phyloP scores from a whole-genome alignment of 2,329 filamentous ascomycete genomes.

The Trichoderma cornu-damae region DNA sequence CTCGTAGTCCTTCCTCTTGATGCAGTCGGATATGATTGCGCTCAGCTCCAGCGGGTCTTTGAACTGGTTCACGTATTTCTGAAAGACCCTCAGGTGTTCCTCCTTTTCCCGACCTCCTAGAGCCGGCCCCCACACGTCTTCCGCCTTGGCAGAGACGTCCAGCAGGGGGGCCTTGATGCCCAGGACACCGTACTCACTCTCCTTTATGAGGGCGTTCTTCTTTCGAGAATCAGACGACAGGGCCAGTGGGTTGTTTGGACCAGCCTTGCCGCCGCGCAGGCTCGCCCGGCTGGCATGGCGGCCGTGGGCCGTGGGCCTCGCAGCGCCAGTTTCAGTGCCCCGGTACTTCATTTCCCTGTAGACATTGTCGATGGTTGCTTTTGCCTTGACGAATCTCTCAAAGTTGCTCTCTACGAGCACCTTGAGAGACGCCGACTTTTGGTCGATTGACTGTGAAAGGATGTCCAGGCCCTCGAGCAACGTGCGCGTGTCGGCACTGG shows the following conservation, averaged over 20 bases:
- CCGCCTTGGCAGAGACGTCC: conserved; percentile 87
- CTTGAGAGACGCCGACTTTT: conserved; percentile 95
- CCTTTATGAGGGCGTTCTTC: conserved; percentile 88
- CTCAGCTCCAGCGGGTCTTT: conserved; percentile 79
- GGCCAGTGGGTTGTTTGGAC: conserved; percentile 36
- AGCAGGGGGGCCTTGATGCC: conserved; percentile 84
- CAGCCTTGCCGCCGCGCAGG: conserved; percentile 44
- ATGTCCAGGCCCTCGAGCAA: conserved; percentile 78
- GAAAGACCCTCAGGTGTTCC: conserved; percentile 73
- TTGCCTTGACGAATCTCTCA: conserved; percentile 94
- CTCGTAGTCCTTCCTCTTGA: conserved; percentile 88
- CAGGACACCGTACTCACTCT: conserved; percentile 83
- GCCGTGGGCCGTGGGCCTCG: conserved; percentile 45
- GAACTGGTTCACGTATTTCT: conserved; percentile 71
- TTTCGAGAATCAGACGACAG: conserved; percentile 54
- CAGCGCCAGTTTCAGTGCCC: conserved; percentile 49
- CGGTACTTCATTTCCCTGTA: conserved; percentile 94
- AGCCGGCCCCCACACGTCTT: conserved; percentile 96
- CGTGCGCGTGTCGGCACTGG: conserved; percentile 74
- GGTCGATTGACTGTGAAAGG: conserved; percentile 86
- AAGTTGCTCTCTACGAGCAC: conserved; percentile 97
- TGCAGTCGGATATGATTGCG: conserved; percentile 70
- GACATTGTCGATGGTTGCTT: conserved; percentile 96
- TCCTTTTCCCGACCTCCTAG: conserved; percentile 88
- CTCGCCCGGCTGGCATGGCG: conserved; percentile 63